Base-by-base conservation (phyloP, 2,329 filamentous ascomycete species). In the Aspergillus bombycis region DNA sequence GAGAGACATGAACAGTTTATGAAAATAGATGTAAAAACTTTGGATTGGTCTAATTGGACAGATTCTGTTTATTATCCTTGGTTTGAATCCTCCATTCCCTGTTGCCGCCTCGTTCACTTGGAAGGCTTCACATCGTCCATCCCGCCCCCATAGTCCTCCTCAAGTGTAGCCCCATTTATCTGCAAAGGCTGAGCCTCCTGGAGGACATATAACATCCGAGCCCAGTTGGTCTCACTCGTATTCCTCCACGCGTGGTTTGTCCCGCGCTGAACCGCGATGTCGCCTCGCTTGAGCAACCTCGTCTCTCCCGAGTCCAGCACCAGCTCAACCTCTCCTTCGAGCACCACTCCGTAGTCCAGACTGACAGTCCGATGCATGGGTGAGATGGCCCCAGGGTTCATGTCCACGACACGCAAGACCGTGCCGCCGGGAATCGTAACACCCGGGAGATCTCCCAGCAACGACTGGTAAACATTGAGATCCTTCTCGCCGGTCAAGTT, bases 221-320 rank as follows among this genome's bases (percentile, higher is more conserved):
- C 21, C 45, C 45, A 48, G 12, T 16, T 48, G 7, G 21, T 23
- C 4, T 23, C 21, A 16, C 23, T 26, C 19, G 28, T 30, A 58
- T 61, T 63, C 46, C 58, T 61, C 62, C 62, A 63, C 9, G 62
- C 58, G 48, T 63, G 62, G 19, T 61, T 63, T 34, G 62, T 63
- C 1, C 62, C 62, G 1, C 58, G 16, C 58, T 63, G 62, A 9
- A 63, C 62, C 7, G 62, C 54, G 16, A 63, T 58, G 58, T 61
- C 62, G 36, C 62, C 62, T 7, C 62, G 36, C 11, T 30, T n/a
- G 16, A 63, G 12, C 28, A 58, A 10, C 23, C 62, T 61, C 54
- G 34, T 58, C 58, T 61, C 58, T 11, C 62, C 62, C 2, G 41
- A 53, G 46, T 61, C 62, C 32, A 61, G 57, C 6, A 48, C 7